Base-by-base conservation (phyloP, 108 stramenopile species). In the Stephanodiscus triporus region DNA sequence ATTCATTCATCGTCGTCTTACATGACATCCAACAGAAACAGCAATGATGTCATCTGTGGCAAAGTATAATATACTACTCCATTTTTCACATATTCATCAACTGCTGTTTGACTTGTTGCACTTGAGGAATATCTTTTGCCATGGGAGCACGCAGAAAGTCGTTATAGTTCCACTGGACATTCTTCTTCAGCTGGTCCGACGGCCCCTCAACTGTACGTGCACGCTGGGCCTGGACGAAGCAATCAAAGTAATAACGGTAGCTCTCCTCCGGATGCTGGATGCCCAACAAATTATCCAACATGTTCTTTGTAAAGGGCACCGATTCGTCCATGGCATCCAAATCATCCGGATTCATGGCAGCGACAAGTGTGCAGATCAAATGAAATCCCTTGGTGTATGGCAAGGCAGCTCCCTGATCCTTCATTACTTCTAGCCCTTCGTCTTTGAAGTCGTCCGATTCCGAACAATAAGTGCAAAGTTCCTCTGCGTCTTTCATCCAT, bases 401-500 rank as follows among this genome's bases (percentile, higher is more conserved):
- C 38, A 84, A 59, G 14, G 84, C 84, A 22, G 50, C 71, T 66
- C 84, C 84, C 63, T 84, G 84, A 77, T 84, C 84, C 7, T 66
- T 48, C 70, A 84, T 61, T 2, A 84, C 80, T 77, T 84, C 84
- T 17, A 29, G 61, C 1, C 75, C 63, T 36, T 84, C 84, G 54
- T 84, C 80, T 17, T 19, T 34, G 22, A 62, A 84, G 45, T 84
- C 84, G 68, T 84, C 84, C 36, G 60, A 80, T 55, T 80, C 84
- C 6, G 80, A 66, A 36, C 84, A 86, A 34, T 77, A 86, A 9
- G 79, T 75, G 1, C 56, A 72, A 45, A 81, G 65, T 56, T 86
- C 85, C 63, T 86, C 83, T 29, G 68, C 51, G 40, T 81, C 79
- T 23, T 86, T 86, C 85, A 86, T 86, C 85, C 85, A 86, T 57